Conservation (phyloP, 306 rosid species). For the Medicago ruthenica region DNA sequence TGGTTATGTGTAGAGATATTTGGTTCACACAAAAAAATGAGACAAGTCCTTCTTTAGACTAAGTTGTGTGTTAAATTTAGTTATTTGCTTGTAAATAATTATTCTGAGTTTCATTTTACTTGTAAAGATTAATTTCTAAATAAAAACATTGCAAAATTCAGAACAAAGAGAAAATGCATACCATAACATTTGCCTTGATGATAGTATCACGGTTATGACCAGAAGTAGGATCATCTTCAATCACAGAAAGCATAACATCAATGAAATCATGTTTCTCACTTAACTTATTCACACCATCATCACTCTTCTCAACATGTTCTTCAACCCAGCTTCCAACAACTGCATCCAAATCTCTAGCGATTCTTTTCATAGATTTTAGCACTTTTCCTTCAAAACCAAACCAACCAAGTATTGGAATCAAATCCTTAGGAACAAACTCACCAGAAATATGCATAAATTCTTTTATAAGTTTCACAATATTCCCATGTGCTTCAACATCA, state of each 20-base stretch:
- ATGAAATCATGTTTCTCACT: constrained; percentile 59
- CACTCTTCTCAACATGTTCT: constrained; percentile 43
- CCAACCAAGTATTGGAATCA: constrained; percentile 61
- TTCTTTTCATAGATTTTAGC: constrained; percentile 53
- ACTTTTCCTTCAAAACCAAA: constrained; percentile 42
- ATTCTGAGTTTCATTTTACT: neutral
- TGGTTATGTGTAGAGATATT: too few relatives aligned
- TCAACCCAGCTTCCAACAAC: constrained; percentile 57
- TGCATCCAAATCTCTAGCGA: constrained; percentile 52
- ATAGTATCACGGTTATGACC: constrained; percentile 51
- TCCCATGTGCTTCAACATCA: constrained; percentile 51
- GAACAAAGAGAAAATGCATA: constrained; percentile 21
- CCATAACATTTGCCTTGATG: constrained; percentile 55
- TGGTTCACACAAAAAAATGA: too few relatives aligned
- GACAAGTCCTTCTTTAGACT: too few relatives aligned
- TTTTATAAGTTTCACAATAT: constrained; percentile 49
- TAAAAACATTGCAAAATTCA: neutral
- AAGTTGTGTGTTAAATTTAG: too few relatives aligned
- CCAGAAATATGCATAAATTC: constrained; percentile 58
- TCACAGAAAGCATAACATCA: constrained; percentile 55
- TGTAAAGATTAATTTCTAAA: neutral
- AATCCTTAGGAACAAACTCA: constrained; percentile 50
- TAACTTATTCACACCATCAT: neutral
- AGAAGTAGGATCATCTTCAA: constrained; percentile 49
- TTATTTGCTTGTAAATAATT: too few relatives aligned